phyloP scores from a whole-genome alignment of 78 protist genomes.

The Bigelowiella natans region DNA sequence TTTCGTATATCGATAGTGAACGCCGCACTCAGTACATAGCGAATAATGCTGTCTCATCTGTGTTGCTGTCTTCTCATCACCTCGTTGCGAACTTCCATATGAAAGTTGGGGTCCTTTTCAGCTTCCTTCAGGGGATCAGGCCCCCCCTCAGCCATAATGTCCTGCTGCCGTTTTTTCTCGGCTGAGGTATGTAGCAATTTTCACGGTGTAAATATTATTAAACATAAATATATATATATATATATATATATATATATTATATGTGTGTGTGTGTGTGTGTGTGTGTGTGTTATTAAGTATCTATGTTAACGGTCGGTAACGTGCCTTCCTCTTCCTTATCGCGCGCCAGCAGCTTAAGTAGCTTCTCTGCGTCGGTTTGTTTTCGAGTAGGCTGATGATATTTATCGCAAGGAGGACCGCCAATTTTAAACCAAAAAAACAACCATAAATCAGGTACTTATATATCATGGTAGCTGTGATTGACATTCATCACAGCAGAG shows the following conservation, averaged over 20 bases:
- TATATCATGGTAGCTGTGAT: too few species aligned
- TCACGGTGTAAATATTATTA: neutral
- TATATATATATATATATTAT: neutral
- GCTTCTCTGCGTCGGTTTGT: neutral
- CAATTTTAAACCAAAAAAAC: too few species aligned
- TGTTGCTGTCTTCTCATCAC: neutral
- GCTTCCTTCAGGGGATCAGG: neutral
- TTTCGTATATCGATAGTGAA: too few species aligned
- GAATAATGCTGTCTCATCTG: too few species aligned
- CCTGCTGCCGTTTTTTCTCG: neutral
- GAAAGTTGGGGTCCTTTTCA: neutral
- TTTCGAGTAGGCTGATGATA: neutral
- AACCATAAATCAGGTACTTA: too few species aligned
- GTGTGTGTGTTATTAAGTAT: too few species aligned
- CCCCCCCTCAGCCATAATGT: neutral
- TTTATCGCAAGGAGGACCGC: too few species aligned
- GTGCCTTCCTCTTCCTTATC: neutral
- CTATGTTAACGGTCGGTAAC: too few species aligned
- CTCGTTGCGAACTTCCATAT: neutral
- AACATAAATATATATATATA: neutral
- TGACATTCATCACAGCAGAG: too few species aligned
- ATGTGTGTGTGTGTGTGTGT: too few species aligned
- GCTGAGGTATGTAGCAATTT: neutral
- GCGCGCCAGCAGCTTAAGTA: neutral
- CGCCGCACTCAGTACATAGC: too few species aligned